These are phyloP conservation scores for Nakazawaea anatomiae DNA, from an alignment of 805 yeast genomes.

Conservation along the genomic window DNA sequence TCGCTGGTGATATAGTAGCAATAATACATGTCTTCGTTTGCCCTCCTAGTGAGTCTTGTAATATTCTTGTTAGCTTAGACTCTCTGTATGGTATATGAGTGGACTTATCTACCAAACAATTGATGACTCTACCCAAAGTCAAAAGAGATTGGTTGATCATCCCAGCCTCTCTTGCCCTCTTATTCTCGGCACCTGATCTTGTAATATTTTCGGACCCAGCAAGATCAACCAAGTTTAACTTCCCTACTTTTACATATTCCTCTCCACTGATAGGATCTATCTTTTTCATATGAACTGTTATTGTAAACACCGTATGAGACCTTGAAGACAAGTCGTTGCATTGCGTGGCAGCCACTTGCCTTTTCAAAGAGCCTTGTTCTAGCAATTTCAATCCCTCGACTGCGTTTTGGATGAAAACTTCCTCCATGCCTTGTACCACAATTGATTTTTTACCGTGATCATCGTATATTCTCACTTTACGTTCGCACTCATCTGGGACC, in stretches of 20 bases:
- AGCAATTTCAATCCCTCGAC: slow-evolving; percentile 47
- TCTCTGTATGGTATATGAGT: slow-evolving; percentile 82
- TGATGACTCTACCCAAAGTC: slow-evolving; percentile 82
- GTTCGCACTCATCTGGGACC: slow-evolving; percentile 33
- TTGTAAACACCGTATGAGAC: slow-evolving; percentile 75
- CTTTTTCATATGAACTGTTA: slow-evolving; percentile 52
- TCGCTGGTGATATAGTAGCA: slow-evolving; percentile 84
- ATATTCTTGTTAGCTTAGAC: slow-evolving; percentile 69
- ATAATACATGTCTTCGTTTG: slow-evolving; percentile 80
- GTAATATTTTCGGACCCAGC: slow-evolving; percentile 89
- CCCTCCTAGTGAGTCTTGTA: slow-evolving; percentile 86
- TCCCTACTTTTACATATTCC: slow-evolving; percentile 50
- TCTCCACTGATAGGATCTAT: slow-evolving; percentile 40
- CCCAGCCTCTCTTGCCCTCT: slow-evolving; percentile 86
- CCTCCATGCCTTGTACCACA: slow-evolving; percentile 53
- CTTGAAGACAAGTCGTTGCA: slow-evolving; percentile 74
- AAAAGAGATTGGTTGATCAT: slow-evolving; percentile 79
- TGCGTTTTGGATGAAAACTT: slow-evolving; percentile 41
- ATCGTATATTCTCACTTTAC: slow-evolving; percentile 50
- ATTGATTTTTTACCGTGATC: slow-evolving; percentile 39
- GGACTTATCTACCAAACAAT: slow-evolving; percentile 52
- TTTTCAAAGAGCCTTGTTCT: slow-evolving; percentile 49
- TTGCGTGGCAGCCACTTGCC: slow-evolving; percentile 75
- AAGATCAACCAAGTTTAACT: slow-evolving; percentile 77
- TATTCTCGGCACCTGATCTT: slow-evolving; percentile 78